Percentiles rank a stretch among this genome's conserved stretches.
phyloP scores from a whole-genome alignment of 2,329 filamentous ascomycete species.

The Scytalidium sp. region DNA sequence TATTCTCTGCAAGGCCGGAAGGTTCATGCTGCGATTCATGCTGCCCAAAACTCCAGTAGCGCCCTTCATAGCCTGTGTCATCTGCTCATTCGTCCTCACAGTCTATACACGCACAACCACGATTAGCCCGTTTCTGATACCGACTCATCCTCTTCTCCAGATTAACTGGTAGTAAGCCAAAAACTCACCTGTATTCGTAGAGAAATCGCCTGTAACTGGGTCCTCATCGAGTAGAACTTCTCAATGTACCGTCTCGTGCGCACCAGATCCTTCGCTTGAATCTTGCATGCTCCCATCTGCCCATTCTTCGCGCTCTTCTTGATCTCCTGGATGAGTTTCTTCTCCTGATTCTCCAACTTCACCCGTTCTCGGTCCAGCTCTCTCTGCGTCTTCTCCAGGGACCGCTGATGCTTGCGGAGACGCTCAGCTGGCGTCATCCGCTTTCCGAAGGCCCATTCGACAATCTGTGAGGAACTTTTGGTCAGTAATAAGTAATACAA shows the following conservation, averaged over 20 bases:
- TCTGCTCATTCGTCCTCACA: slow-evolving; percentile 96
- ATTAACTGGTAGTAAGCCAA: background rate
- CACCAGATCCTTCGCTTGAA: slow-evolving; percentile 96
- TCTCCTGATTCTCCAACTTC: slow-evolving; percentile 98
- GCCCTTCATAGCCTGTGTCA: slow-evolving; percentile 99
- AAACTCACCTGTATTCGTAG: slow-evolving; percentile 78
- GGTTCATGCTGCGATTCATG: slow-evolving; percentile 98
- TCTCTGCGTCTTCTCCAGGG: slow-evolving; percentile 94
- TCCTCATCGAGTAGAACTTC: slow-evolving; percentile 98
- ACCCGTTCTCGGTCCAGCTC: slow-evolving; percentile 92
- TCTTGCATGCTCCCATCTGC: slow-evolving; percentile 97
- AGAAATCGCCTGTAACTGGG: slow-evolving; percentile 93
- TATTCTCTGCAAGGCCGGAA: slow-evolving; percentile 90
- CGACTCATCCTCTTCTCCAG: background rate
- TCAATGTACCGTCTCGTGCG: slow-evolving; percentile 92
- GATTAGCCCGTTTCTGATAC: background rate
- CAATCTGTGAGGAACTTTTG: too few relatives aligned
- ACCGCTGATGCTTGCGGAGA: slow-evolving; percentile 89
- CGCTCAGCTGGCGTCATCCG: slow-evolving; percentile 96
- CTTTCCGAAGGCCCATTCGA: slow-evolving; percentile 99
- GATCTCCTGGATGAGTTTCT: slow-evolving; percentile 92
- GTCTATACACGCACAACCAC: slow-evolving; percentile 54
- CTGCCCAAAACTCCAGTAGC: slow-evolving; percentile 88
- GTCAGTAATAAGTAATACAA: too few relatives aligned
- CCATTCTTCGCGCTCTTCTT: slow-evolving; percentile 98